These are phyloP conservation scores for Spatholobus suberectus DNA, from an alignment of 306 rosid species.

Conservation along the genomic window DNA sequence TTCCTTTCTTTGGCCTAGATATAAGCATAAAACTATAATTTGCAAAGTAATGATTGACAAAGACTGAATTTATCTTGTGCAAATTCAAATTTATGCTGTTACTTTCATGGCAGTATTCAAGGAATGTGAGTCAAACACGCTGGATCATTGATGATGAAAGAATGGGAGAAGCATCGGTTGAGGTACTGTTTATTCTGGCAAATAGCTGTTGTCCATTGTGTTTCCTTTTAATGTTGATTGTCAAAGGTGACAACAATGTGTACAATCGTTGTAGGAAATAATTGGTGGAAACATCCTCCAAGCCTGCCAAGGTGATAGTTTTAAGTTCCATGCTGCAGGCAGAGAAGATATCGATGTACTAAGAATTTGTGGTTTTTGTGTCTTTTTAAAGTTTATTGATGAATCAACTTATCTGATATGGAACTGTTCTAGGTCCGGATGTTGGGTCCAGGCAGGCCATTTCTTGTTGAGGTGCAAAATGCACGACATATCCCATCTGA, in stretches of 20 bases:
- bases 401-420: constrained; percentile 41
- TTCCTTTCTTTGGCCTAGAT: constrained; percentile 19
- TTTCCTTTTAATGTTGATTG: constrained; percentile 34
- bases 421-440: constrained; percentile 74
- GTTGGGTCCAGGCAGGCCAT: constrained; percentile 96
- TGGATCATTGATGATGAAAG: constrained; percentile 97
- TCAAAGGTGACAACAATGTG: constrained; percentile 42
- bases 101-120: constrained; percentile 73
- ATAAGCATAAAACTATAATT: constrained; percentile 27
- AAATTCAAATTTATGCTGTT: constrained; percentile 38
- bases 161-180: constrained; percentile 97
- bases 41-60: constrained; percentile 17
- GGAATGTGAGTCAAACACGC: constrained; percentile 94
- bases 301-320: constrained; percentile 76
- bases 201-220: constrained; percentile 18
- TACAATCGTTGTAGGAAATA: constrained; percentile 68
- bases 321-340: constrained; percentile 97
- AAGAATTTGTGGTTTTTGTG: constrained; percentile 28
- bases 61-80: constrained; percentile 31
- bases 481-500: constrained; percentile 67
- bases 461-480: constrained; percentile 89
- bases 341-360: constrained; percentile 97
- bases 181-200: constrained; percentile 57
- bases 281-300: constrained; percentile 73
- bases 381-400: constrained; percentile 15